Conservation (phyloP, 768 basidiomycete species). For the Leccinum olivaceopallidum region DNA sequence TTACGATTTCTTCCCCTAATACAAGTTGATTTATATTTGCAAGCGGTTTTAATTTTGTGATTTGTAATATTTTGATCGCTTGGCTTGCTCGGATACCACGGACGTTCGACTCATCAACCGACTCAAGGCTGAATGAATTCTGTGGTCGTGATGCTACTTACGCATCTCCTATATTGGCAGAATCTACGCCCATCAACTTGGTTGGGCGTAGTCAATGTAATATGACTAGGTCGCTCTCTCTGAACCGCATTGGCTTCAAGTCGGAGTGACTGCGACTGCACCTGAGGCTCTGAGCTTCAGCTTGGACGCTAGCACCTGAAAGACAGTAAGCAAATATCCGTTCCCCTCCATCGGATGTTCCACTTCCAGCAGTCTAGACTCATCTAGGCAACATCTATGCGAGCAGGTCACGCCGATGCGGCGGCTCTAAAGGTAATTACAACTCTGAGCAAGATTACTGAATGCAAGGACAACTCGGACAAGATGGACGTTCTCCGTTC, state of each 20-base stretch:
- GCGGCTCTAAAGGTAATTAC: conserved; percentile 1
- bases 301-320: not conserved
- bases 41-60: not conserved
- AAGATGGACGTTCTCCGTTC: not conserved
- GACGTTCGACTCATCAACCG: not conserved
- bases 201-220: not conserved
- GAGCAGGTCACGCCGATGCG: conserved; percentile 1
- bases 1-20: conserved; percentile 1
- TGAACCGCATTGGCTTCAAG: not conserved
- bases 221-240: not conserved
- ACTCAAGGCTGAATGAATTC: not conserved
- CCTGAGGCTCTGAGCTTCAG: not conserved
- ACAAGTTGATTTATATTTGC: conserved; percentile 3
- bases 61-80: not conserved
- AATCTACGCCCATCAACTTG: not conserved
- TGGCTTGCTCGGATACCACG: conserved; percentile 7
- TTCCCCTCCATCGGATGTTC: not conserved
- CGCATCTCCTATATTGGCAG: not conserved
- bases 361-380: not conserved
- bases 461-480: conserved; percentile 3
- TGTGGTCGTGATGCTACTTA: not conserved
- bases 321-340: not conserved
- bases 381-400: not conserved
- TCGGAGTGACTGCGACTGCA: not conserved
- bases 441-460: not conserved